phyloP scores from a whole-genome alignment of 2,329 filamentous ascomycete genomes.

The Penicillium sp. region DNA sequence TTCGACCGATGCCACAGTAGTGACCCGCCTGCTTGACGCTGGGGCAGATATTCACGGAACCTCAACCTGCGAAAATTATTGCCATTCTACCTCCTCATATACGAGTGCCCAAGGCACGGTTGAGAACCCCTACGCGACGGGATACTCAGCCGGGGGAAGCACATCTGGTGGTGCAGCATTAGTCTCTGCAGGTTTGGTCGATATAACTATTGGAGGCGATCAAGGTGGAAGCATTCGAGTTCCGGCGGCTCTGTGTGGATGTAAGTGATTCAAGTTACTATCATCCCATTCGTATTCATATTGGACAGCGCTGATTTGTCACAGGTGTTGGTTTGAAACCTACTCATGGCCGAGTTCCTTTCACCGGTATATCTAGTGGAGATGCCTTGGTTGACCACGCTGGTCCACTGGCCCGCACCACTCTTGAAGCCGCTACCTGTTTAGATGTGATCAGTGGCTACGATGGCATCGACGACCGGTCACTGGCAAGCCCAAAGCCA shows the following conservation, averaged over 20 bases:
- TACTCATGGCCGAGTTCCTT: constrained; percentile 57
- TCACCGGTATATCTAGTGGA: constrained; percentile 54
- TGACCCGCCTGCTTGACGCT: constrained; percentile 55
- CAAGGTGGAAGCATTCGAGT: constrained; percentile 40
- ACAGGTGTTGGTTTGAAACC: constrained; percentile 55
- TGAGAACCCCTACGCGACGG: constrained; percentile 32
- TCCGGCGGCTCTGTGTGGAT: constrained; percentile 50
- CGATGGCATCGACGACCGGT: constrained; percentile 55
- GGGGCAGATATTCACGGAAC: constrained; percentile 58
- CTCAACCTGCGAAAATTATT: constrained; percentile 59
- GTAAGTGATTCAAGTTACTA: constrained; percentile 13
- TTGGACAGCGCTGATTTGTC: neutral
- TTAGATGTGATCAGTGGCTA: constrained; percentile 54
- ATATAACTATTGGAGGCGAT: constrained; percentile 39
- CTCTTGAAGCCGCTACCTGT: constrained; percentile 47
- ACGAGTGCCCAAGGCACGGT: constrained; percentile 34
- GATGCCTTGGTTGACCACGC: constrained; percentile 58
- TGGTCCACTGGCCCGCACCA: constrained; percentile 49
- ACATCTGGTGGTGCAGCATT: constrained; percentile 35
- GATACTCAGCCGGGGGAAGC: constrained; percentile 36
- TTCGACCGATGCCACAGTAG: constrained; percentile 58
- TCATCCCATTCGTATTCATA: neutral
- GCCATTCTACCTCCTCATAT: constrained; percentile 38
- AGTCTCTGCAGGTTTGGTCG: constrained; percentile 29
- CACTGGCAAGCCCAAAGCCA: constrained; percentile 34